Conservation (phyloP, 495 filamentous ascomycete genomes). For the Penicillium salamii region DNA sequence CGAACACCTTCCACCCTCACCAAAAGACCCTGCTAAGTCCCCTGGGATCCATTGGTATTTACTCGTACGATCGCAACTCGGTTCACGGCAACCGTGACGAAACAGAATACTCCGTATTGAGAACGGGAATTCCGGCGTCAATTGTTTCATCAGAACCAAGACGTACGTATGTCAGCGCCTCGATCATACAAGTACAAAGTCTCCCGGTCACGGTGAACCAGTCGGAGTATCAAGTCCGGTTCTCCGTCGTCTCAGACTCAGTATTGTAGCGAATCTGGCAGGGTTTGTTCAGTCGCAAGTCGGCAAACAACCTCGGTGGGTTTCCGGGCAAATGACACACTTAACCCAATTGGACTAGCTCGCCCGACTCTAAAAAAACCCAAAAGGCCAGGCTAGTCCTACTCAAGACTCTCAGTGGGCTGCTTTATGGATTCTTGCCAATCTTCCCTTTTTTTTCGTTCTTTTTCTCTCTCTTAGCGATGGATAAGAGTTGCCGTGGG, state of each 20-base stretch:
- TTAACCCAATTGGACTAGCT: not conserved
- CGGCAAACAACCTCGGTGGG: not conserved
- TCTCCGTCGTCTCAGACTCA: not conserved
- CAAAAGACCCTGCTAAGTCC: not conserved
- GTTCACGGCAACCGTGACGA: not conserved
- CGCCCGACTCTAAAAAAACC: not conserved
- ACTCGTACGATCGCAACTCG: not conserved
- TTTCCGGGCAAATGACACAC: not conserved
- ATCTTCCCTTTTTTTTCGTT: not conserved
- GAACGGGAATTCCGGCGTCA: not conserved
- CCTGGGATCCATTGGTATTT: not conserved
- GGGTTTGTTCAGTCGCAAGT: not conserved
- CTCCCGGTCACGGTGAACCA: not conserved
- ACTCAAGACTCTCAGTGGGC: not conserved
- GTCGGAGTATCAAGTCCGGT: not conserved
- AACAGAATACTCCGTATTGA: no score
- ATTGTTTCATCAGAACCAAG: conserved; percentile 5
- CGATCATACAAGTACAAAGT: not conserved
- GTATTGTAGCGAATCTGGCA: not conserved
- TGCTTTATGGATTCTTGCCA: not conserved
- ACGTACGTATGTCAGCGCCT: conserved; percentile 1
- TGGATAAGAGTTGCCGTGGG: not conserved
- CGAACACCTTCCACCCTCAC: not conserved
- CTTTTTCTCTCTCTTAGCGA: not conserved
- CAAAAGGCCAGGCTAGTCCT: not conserved